Conservation (phyloP, 192 early-diverging fungal species). For the Backusella parvicylindrica region DNA sequence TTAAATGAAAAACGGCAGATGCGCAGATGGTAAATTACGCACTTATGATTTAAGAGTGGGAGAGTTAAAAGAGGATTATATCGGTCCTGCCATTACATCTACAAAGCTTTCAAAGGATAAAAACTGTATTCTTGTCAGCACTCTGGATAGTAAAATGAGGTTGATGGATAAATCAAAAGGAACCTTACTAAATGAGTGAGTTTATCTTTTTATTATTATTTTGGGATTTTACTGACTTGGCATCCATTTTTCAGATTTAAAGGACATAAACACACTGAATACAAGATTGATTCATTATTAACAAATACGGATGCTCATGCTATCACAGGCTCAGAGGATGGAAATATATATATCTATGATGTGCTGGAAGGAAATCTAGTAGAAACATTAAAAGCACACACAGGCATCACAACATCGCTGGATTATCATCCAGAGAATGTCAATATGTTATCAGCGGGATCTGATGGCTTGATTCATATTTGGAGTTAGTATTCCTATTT, state of each 20-base stretch:
- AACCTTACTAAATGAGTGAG: conserved; percentile 65
- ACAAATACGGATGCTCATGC: conserved; percentile 68
- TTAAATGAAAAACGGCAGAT: no score
- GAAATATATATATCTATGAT: conserved; percentile 84
- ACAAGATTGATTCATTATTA: conserved; percentile 72
- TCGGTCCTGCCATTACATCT: conserved; percentile 79
- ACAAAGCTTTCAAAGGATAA: conserved; percentile 61
- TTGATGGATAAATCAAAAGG: conserved; percentile 82
- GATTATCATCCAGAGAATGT: conserved; percentile 63
- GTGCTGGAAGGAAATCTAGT: conserved; percentile 47
- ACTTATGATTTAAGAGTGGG: conserved; percentile 87
- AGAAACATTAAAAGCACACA: conserved; percentile 43
- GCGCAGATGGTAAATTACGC: conserved; percentile 81
- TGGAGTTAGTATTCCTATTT: no score
- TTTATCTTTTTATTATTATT: conserved; percentile 12
- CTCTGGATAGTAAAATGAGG: conserved; percentile 76
- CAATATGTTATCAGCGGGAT: conserved; percentile 62
- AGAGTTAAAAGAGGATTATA: conserved; percentile 58
- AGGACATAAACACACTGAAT: conserved; percentile 79
- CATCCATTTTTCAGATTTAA: conserved; percentile 53
- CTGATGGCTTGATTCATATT: conserved; percentile 63
- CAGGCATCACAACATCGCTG: conserved; percentile 59
- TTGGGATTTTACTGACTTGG: conserved; percentile 61
- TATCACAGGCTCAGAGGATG: conserved; percentile 89
- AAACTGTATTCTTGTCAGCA: conserved; percentile 71